These are phyloP conservation scores for Solanum neorickii DNA, from an alignment of 257 asterid species.

Conservation along the genomic window DNA sequence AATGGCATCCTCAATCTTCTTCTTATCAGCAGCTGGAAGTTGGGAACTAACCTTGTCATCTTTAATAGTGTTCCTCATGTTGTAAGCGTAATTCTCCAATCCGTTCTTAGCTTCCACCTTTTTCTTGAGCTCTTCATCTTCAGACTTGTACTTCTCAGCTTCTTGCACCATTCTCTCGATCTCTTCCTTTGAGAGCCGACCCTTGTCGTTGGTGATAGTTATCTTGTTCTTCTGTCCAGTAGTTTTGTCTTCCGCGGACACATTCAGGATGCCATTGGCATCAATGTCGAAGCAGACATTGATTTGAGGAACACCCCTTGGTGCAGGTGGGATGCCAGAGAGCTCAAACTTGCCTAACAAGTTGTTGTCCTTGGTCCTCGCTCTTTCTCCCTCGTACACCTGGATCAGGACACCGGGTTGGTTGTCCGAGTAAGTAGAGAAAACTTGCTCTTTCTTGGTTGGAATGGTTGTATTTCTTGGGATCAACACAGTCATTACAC, in stretches of 20 bases:
- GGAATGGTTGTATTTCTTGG: constrained; percentile 51
- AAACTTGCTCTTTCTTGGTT: constrained; percentile 52
- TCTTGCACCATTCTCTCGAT: constrained; percentile 66
- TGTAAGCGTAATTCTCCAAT: constrained; percentile 43
- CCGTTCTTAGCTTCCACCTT: constrained; percentile 51
- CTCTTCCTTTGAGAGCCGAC: constrained; percentile 51
- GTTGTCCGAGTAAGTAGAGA: constrained; percentile 47
- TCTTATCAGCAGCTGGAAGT: constrained; percentile 38
- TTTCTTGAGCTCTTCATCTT: constrained; percentile 60
- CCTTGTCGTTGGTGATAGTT: constrained; percentile 68
- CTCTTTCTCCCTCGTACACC: constrained; percentile 57
- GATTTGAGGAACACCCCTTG: constrained; percentile 51
- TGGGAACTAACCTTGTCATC: constrained; percentile 47
- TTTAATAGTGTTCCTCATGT: constrained; percentile 60
- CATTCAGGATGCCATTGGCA: constrained; percentile 54
- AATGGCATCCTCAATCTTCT: constrained; percentile 47
- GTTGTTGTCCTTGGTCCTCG: constrained; percentile 48
- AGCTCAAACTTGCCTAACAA: constrained; percentile 50
- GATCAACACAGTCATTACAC: constrained; percentile 49
- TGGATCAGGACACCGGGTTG: constrained; percentile 53
- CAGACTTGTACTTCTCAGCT: constrained; percentile 55
- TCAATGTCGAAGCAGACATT: constrained; percentile 52
- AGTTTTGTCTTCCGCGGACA: constrained; percentile 62
- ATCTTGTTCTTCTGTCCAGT: constrained; percentile 71
- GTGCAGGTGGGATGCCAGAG: constrained; percentile 55